These are phyloP conservation scores for Aureobasidium pullulans DNA, from an alignment of 2,329 filamentous ascomycete species.

Conservation along the genomic window DNA sequence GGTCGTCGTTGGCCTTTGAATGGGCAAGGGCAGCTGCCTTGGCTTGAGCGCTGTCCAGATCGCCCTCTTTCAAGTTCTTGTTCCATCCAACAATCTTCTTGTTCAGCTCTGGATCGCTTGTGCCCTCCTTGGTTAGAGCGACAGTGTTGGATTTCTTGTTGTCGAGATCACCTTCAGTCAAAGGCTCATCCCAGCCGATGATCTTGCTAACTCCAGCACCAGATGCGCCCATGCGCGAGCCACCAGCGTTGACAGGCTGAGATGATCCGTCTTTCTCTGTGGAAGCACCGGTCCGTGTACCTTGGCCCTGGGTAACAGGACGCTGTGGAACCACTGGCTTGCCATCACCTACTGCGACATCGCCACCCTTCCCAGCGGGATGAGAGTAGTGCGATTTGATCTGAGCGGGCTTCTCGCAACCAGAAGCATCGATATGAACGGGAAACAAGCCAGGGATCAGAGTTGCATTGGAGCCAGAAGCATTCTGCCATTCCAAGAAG, in stretches of 20 bases:
- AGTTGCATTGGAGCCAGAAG: conserved; percentile 43
- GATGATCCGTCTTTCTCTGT: not conserved
- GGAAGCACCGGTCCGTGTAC: not conserved
- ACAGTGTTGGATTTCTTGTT: conserved; percentile 8
- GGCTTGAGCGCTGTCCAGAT: conserved; percentile 8
- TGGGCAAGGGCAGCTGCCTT: not conserved
- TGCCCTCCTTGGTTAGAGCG: not conserved
- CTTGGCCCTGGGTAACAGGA: not conserved
- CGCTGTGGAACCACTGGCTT: not conserved
- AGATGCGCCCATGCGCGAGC: not conserved
- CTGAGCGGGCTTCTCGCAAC: conserved; percentile 57
- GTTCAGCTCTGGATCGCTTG: not conserved
- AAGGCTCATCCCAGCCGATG: conserved; percentile 16
- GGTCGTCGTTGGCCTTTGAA: not conserved
- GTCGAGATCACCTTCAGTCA: conserved; percentile 18
- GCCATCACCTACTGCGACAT: conserved; percentile 3
- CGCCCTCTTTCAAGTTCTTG: conserved; percentile 13
- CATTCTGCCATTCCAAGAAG: conserved; percentile 63
- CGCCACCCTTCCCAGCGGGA: not conserved
- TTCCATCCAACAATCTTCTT: conserved; percentile 14
- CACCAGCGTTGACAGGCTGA: conserved; percentile 5
- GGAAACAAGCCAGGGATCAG: conserved; percentile 75
- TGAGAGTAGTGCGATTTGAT: conserved; percentile 10
- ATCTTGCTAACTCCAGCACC: conserved; percentile 17
- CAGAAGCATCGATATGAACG: conserved; percentile 66